A percentile compares a stretch with the other conserved stretches of the same genome.
These are phyloP conservation scores for Saccharomyces kudriavzevii DNA, from an alignment of 805 yeast species.

Conservation along the genomic window DNA sequence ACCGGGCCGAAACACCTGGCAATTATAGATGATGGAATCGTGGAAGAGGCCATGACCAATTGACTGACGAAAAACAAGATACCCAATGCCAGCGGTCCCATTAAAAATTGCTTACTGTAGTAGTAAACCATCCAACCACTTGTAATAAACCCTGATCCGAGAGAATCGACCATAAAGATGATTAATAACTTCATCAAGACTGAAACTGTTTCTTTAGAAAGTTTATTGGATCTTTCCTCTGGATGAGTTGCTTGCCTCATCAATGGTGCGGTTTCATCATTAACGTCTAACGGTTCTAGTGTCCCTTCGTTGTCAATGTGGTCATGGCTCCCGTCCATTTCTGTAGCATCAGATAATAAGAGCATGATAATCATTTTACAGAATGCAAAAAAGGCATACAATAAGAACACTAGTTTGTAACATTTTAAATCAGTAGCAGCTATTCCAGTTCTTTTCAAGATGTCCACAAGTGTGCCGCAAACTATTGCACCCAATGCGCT, in stretches of 20 bases:
- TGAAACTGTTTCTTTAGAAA: slow-evolving; percentile 37
- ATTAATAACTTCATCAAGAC: slow-evolving; percentile 42
- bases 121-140: slow-evolving; percentile 83
- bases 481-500: slow-evolving; percentile 62
- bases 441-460: slow-evolving; percentile 31
- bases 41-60: slow-evolving; percentile 55
- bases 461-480: slow-evolving; percentile 54
- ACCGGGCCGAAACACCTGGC: slow-evolving; percentile 71
- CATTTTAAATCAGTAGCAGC: slow-evolving; percentile 32
- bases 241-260: slow-evolving; percentile 9
- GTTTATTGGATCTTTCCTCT: slow-evolving; percentile 1
- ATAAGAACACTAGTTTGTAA: slow-evolving; percentile 49
- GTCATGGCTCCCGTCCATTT: slow-evolving; percentile 30
- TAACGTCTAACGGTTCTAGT: slow-evolving; percentile 15
- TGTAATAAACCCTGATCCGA: slow-evolving; percentile 85
- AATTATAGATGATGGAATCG: slow-evolving; percentile 67
- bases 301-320: slow-evolving; percentile 8
- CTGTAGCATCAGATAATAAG: slow-evolving; percentile 46
- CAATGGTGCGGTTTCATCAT: slow-evolving; percentile 23
- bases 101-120: slow-evolving; percentile 48
- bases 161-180: slow-evolving; percentile 75
- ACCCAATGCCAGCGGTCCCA: slow-evolving; percentile 56
- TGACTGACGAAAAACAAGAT: slow-evolving; percentile 57
- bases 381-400: slow-evolving; percentile 49
- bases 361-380: slow-evolving; percentile 45